phyloP scores from a whole-genome alignment of 768 basidiomycete genomes.

The Ramaria sp. region DNA sequence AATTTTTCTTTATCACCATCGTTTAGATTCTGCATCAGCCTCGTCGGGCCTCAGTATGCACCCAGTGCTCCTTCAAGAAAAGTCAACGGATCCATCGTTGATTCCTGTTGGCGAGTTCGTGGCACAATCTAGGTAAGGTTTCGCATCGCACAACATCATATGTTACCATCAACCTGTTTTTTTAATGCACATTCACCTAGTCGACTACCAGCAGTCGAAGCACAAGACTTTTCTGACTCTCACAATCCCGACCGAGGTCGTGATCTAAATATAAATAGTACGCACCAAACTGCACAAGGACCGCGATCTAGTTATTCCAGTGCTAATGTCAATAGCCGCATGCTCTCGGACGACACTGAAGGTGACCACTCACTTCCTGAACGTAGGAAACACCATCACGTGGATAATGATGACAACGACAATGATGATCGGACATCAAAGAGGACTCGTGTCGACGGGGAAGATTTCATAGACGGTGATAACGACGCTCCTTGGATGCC shows the following conservation, averaged over 20 bases:
- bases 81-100: not conserved
- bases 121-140: not conserved
- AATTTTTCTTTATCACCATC: not conserved
- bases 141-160: not conserved
- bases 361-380: slow-evolving; percentile 2
- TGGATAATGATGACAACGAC: slow-evolving; percentile 29
- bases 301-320: no score
- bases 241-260: slow-evolving; percentile 24
- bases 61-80: not conserved
- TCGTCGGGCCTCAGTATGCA: not conserved
- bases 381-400: slow-evolving; percentile 14
- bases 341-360: not conserved
- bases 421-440: slow-evolving; percentile 27
- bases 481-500: slow-evolving; percentile 30
- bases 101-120: not conserved
- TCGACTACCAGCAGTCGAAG: not conserved
- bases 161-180: not conserved
- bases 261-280: not conserved
- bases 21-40: not conserved
- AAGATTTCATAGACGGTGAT: slow-evolving; percentile 36
- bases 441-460: slow-evolving; percentile 41
- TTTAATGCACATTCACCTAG: not conserved
- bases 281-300: no score
- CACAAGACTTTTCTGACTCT: slow-evolving; percentile 24
- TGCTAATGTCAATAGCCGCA: not conserved